Conservation (phyloP, 2,329 filamentous ascomycete species). For the Claviceps monticola region DNA sequence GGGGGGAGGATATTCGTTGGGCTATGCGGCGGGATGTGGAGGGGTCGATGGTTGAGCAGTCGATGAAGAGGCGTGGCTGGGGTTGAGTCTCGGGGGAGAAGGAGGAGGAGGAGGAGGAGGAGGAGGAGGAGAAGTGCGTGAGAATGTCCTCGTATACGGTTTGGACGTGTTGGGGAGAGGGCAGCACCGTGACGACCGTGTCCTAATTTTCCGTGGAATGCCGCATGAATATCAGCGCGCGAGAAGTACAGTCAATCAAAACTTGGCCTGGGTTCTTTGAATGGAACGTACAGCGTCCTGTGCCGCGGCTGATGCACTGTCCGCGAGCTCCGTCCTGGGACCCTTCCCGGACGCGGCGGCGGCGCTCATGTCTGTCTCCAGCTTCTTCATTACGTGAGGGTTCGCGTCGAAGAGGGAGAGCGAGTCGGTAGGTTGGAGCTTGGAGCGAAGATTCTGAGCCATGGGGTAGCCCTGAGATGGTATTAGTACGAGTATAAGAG, state of each 20-base stretch:
- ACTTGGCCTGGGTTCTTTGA: too few species aligned
- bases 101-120: too few species aligned
- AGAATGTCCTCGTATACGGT: slow-evolving; percentile 70
- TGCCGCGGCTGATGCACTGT: slow-evolving; percentile 33
- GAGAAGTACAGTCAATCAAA: neutral
- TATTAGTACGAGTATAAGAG: too few species aligned
- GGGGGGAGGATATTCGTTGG: slow-evolving; percentile 46
- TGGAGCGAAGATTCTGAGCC: slow-evolving; percentile 47
- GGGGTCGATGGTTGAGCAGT: slow-evolving; percentile 93
- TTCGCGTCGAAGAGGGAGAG: slow-evolving; percentile 45
- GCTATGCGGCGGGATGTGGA: slow-evolving; percentile 70
- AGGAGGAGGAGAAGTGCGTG: neutral
- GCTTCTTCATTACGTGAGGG: slow-evolving; percentile 28
- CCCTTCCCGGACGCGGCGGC: slow-evolving; percentile 27
- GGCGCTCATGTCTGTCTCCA: slow-evolving; percentile 34
- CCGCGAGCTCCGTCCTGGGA: slow-evolving; percentile 30
- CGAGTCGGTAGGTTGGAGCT: slow-evolving; percentile 35
- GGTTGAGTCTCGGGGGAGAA: slow-evolving; percentile 17
- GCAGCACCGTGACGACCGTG: slow-evolving; percentile 76
- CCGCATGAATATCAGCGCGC: too few species aligned
- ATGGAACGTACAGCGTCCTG: slow-evolving; percentile 35
- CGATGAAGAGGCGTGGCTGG: slow-evolving; percentile 61
- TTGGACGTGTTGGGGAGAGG: slow-evolving; percentile 78
- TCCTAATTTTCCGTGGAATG: slow-evolving; percentile 38
- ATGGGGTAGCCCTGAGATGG: slow-evolving; percentile 42